A percentile compares a stretch with the other conserved stretches of the same genome.
phyloP scores from a whole-genome alignment of 495 filamentous ascomycete species.

The Aspergillus homomorphus region DNA sequence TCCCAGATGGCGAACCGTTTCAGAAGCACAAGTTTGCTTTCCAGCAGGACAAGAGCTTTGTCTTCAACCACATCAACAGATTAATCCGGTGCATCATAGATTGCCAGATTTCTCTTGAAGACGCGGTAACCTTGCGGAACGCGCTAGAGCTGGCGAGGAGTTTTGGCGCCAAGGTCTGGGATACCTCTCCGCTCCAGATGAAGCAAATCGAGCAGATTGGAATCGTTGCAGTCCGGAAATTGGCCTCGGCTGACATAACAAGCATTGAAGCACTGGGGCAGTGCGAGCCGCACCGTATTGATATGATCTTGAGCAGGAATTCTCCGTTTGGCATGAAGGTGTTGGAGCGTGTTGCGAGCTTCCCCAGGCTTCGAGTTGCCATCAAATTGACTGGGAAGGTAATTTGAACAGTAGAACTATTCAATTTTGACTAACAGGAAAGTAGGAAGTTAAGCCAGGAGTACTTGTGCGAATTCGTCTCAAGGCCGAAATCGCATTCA shows the following conservation, averaged over 20 bases:
- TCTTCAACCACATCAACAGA: conserved; percentile 73
- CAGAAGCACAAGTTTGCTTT: conserved; percentile 60
- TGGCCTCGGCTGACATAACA: conserved; percentile 66
- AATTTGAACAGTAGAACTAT: conserved; percentile 5
- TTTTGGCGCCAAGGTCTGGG: conserved; percentile 79
- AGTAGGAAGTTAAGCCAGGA: conserved; percentile 38
- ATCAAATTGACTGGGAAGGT: conserved; percentile 52
- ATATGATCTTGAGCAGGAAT: conserved; percentile 71
- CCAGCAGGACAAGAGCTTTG: conserved; percentile 61
- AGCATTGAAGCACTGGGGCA: conserved; percentile 68
- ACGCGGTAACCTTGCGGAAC: conserved; percentile 63
- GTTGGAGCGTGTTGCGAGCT: conserved; percentile 59
- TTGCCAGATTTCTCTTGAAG: conserved; percentile 66
- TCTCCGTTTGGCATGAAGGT: conserved; percentile 78
- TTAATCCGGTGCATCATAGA: conserved; percentile 83
- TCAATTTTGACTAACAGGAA: conserved; percentile 10
- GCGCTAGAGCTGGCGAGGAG: conserved; percentile 78
- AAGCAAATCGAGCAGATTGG: conserved; percentile 87
- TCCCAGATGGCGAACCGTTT: conserved; percentile 60
- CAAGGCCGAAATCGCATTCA: conserved; percentile 66
- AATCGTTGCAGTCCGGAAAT: conserved; percentile 70
- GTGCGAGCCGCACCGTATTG: conserved; percentile 68
- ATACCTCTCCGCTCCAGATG: conserved; percentile 77
- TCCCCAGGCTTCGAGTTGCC: conserved; percentile 69
- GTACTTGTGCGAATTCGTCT: conserved; percentile 56